Evolutionary conservation across 2,329 filamentous ascomycete species (phyloP).

Genomic region (Akanthomyces uredinophilus): DNA sequence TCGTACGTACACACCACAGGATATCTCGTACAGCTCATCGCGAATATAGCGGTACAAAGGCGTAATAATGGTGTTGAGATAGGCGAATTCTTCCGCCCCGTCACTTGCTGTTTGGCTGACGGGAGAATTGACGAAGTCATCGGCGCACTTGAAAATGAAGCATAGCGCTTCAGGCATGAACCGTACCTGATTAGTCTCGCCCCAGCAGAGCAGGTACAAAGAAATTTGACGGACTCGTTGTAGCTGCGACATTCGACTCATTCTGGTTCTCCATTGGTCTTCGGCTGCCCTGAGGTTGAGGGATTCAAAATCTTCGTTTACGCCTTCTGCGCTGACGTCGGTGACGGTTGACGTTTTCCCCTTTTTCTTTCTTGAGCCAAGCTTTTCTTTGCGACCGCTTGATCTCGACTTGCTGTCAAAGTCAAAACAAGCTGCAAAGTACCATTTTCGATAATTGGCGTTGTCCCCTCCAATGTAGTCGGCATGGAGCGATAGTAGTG

Average conservation of each 20-base stretch:
- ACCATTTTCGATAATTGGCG: constrained; percentile 98
- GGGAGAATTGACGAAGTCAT: constrained; percentile 90
- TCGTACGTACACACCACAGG: constrained; percentile 90
- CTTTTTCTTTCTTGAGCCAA: constrained; percentile 40
- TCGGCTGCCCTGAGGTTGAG: constrained; percentile 86
- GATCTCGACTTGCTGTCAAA: constrained; percentile 64
- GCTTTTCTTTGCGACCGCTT: constrained; percentile 79
- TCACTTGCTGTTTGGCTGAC: constrained; percentile 35
- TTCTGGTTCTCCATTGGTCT: constrained; percentile 96
- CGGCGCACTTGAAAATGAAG: constrained; percentile 99
- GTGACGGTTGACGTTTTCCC: constrained; percentile 27
- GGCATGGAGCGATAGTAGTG: constrained; percentile 86
- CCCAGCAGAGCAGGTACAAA: constrained; percentile 91
- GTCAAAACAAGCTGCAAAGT: constrained; percentile 95
- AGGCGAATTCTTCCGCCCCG: constrained; percentile 74
- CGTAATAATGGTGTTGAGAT: constrained; percentile 89
- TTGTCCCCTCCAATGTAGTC: constrained; percentile 99
- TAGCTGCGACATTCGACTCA: constrained; percentile 99
- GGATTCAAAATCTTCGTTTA: constrained; percentile 51
- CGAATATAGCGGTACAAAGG: constrained; percentile 91
- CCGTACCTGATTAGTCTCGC: constrained; percentile 95
- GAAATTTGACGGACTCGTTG: constrained; percentile 89
- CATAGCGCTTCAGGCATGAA: constrained; percentile 95
- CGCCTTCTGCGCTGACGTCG: constrained; percentile 61
- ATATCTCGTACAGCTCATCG: constrained; percentile 95